These are phyloP conservation scores for Suhomyces canberraensis DNA, from an alignment of 805 yeast genomes.

Conservation along the genomic window DNA sequence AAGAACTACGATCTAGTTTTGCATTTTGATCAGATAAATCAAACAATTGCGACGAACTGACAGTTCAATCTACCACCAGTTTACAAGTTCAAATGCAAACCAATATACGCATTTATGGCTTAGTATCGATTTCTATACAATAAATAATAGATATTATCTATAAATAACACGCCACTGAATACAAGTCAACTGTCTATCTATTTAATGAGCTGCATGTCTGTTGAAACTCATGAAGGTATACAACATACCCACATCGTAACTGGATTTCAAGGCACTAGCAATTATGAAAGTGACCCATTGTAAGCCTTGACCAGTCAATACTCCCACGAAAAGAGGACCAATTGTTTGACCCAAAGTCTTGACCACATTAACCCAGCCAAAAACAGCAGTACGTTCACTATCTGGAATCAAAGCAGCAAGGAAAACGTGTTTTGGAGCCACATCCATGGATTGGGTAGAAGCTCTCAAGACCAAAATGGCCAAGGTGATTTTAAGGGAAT, in stretches of 20 bases:
- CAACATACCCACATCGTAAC: conserved; percentile 41
- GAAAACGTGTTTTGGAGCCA: conserved; percentile 47
- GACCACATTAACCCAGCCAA: conserved; percentile 44
- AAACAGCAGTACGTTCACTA: conserved; percentile 40
- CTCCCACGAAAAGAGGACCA: conserved; percentile 44
- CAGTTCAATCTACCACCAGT: too few species aligned
- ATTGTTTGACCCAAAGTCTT: conserved; percentile 40
- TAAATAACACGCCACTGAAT: too few species aligned
- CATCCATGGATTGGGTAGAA: conserved; percentile 45
- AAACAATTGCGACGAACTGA: too few species aligned
- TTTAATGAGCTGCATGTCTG: conserved; percentile 14
- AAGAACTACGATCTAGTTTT: too few species aligned
- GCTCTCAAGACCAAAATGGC: conserved; percentile 33
- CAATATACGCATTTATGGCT: too few species aligned
- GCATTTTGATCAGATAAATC: too few species aligned
- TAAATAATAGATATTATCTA: too few species aligned
- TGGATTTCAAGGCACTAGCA: conserved; percentile 37
- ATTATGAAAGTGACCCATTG: conserved; percentile 44
- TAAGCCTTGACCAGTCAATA: conserved; percentile 28
- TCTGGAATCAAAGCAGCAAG: conserved; percentile 40
- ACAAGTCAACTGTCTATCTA: neutral
- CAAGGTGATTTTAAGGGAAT: conserved; percentile 27
- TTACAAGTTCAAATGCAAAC: too few species aligned
- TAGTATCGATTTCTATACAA: too few species aligned
- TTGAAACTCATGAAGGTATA: conserved; percentile 25